Percentiles rank a stretch among this genome's conserved stretches.
Evolutionary conservation across 495 filamentous ascomycete species (phyloP).

Genomic region (Neurospora pannonica): DNA sequence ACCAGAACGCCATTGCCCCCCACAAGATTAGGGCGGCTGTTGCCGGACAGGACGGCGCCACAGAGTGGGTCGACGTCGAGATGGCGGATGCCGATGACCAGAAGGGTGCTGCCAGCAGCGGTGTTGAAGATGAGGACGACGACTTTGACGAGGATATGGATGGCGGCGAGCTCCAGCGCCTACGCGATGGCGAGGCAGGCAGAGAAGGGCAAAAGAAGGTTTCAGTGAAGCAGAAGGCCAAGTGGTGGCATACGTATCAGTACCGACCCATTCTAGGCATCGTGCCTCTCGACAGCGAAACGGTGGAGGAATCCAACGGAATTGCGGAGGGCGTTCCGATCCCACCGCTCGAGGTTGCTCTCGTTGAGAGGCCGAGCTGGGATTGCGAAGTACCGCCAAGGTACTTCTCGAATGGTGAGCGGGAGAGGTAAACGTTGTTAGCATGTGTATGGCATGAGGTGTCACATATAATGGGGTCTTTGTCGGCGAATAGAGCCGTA

Average conservation of each 20-base stretch:
- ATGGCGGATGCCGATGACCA: slow-evolving; percentile 32
- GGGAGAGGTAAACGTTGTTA: slow-evolving; percentile 12
- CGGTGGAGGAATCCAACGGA: slow-evolving; percentile 20
- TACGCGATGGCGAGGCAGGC: slow-evolving; percentile 20
- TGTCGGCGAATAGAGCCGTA: background rate
- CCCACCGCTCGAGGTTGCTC: slow-evolving; percentile 60
- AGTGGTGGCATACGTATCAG: slow-evolving; percentile 77
- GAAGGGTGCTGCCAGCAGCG: slow-evolving; percentile 27
- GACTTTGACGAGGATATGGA: slow-evolving; percentile 26
- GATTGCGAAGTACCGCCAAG: slow-evolving; percentile 71
- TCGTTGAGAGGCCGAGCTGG: slow-evolving; percentile 81
- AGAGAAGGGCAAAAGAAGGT: slow-evolving; percentile 11
- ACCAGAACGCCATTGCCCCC: slow-evolving; percentile 28
- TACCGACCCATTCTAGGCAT: slow-evolving; percentile 88
- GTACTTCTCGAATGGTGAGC: slow-evolving; percentile 59
- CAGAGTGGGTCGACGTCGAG: slow-evolving; percentile 27
- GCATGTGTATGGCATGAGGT: background rate
- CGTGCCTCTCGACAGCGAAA: slow-evolving; percentile 49
- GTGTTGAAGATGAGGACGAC: slow-evolving; percentile 31
- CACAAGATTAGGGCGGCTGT: slow-evolving; percentile 18
- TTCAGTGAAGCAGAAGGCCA: slow-evolving; percentile 18
- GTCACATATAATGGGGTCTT: background rate
- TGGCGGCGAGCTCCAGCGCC: slow-evolving; percentile 31
- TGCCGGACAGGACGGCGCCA: slow-evolving; percentile 36
- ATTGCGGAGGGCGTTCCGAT: slow-evolving; percentile 7